These are phyloP conservation scores for Elongisporangium undulatum DNA, from an alignment of 352 stramenopile genomes.

Conservation along the genomic window DNA sequence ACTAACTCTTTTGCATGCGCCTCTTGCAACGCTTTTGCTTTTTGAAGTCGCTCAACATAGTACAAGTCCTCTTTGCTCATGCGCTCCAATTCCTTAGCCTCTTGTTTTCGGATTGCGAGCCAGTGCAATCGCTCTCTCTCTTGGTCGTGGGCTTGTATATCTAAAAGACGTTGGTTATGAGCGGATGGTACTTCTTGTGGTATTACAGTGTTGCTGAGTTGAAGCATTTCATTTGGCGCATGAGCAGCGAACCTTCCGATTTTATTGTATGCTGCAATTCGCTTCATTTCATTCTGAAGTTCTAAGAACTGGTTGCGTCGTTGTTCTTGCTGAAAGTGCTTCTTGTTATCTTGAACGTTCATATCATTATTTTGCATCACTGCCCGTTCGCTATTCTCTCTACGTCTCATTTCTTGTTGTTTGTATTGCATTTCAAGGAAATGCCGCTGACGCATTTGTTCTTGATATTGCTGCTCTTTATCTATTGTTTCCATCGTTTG, in stretches of 20 bases:
- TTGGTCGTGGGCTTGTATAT: not conserved
- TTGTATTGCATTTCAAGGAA: slow-evolving; percentile 43
- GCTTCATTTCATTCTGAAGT: slow-evolving; percentile 21
- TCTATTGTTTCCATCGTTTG: slow-evolving; percentile 47
- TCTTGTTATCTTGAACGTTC: slow-evolving; percentile 19
- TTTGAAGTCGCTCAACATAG: slow-evolving; percentile 43
- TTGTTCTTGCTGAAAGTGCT: slow-evolving; percentile 29
- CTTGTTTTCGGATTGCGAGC: slow-evolving; percentile 18
- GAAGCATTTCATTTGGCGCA: not conserved
- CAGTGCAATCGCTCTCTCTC: slow-evolving; percentile 20
- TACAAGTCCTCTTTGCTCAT: slow-evolving; percentile 57
- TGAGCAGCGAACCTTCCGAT: not conserved
- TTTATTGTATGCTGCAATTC: slow-evolving; percentile 8
- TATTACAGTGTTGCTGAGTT: not conserved
- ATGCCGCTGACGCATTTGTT: slow-evolving; percentile 34
- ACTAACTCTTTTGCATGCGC: slow-evolving; percentile 13
- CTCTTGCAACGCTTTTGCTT: slow-evolving; percentile 22
- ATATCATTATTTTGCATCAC: slow-evolving; percentile 42
- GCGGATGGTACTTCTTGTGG: slow-evolving; percentile 15
- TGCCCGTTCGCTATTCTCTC: slow-evolving; percentile 26
- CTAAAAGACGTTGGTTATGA: slow-evolving; percentile 7
- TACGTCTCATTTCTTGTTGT: slow-evolving; percentile 28
- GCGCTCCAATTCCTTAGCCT: slow-evolving; percentile 25
- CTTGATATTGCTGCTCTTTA: slow-evolving; percentile 21
- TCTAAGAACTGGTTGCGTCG: slow-evolving; percentile 16